A percentile compares a stretch with the other conserved stretches of the same genome.
These are phyloP conservation scores for Cicer chorassanicum DNA, from an alignment of 306 rosid genomes.

Conservation along the genomic window DNA sequence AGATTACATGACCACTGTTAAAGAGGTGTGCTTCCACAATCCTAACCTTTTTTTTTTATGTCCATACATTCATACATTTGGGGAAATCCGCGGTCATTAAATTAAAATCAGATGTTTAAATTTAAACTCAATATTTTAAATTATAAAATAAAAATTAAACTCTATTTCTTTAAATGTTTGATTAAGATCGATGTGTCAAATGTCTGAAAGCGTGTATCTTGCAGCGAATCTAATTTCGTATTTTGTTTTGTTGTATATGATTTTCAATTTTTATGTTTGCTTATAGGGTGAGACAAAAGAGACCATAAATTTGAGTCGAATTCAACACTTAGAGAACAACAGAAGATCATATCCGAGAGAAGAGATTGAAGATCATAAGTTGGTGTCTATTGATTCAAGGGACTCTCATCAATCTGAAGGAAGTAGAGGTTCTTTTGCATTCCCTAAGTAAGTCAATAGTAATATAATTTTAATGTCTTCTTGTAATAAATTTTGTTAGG, in stretches of 20 bases:
- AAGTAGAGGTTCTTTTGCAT: constrained; percentile 69
- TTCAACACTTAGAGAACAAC: constrained; percentile 7
- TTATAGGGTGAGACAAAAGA: constrained; percentile 50
- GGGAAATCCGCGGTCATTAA: no score
- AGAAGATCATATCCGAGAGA: constrained; percentile 26
- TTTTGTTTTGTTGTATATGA: background rate
- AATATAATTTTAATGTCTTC: background rate
- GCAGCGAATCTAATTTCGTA: no score
- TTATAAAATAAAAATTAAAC: no score
- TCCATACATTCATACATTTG: no score
- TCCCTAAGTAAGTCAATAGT: constrained; percentile 65
- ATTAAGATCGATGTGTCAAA: no score
- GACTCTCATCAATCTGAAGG: constrained; percentile 58
- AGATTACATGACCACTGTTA: constrained; percentile 34
- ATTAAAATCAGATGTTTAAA: no score
- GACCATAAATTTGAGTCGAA: constrained; percentile 22
- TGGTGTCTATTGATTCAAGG: constrained; percentile 48
- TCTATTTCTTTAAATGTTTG: no score
- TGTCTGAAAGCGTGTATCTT: no score
- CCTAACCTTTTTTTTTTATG: background rate
- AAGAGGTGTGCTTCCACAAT: constrained; percentile 32
- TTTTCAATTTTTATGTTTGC: background rate
- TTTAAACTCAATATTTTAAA: no score
- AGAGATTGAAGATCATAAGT: constrained; percentile 38
- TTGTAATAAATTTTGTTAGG: background rate